Conservation (phyloP, 2,329 filamentous ascomycete species). For the Lasiodiplodia citricola region DNA sequence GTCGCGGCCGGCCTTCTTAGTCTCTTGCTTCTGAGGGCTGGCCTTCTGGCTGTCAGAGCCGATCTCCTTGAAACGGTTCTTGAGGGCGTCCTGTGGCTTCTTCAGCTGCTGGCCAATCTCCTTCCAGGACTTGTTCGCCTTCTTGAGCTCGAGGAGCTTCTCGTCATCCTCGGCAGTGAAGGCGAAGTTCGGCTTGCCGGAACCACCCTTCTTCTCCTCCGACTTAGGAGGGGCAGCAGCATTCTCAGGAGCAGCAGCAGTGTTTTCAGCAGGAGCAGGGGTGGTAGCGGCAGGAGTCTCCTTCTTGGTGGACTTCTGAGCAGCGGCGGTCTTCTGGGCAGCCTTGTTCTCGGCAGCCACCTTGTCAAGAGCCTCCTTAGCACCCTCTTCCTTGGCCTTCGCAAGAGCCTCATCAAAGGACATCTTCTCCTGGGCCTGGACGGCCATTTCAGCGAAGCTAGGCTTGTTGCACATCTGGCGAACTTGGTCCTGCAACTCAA, state of each 20-base stretch:
- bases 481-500: not conserved
- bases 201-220: conserved; percentile 3
- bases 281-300: not conserved
- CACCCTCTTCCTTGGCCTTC: not conserved
- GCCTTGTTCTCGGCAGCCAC: not conserved
- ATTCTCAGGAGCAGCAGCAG: conserved; percentile 15
- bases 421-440: not conserved
- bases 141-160: conserved; percentile 45
- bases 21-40: conserved; percentile 20
- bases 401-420: not conserved
- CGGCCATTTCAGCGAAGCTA: not conserved
- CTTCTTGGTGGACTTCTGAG: not conserved
- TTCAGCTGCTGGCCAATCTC: conserved; percentile 39
- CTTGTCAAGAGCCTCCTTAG: not conserved
- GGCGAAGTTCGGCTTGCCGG: conserved; percentile 16
- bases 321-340: not conserved
- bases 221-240: not conserved
- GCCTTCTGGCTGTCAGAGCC: conserved; percentile 31
- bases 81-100: conserved; percentile 33
- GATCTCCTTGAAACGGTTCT: conserved; percentile 44
- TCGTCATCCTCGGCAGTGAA: conserved; percentile 50
- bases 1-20: not conserved
- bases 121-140: conserved; percentile 37
- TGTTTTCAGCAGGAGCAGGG: not conserved
- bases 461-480: not conserved